A percentile compares a stretch with the other conserved stretches of the same genome.
These are phyloP conservation scores for Zancudomyces culisetae DNA, from an alignment of 371 early-diverging fungal genomes.

Conservation along the genomic window DNA sequence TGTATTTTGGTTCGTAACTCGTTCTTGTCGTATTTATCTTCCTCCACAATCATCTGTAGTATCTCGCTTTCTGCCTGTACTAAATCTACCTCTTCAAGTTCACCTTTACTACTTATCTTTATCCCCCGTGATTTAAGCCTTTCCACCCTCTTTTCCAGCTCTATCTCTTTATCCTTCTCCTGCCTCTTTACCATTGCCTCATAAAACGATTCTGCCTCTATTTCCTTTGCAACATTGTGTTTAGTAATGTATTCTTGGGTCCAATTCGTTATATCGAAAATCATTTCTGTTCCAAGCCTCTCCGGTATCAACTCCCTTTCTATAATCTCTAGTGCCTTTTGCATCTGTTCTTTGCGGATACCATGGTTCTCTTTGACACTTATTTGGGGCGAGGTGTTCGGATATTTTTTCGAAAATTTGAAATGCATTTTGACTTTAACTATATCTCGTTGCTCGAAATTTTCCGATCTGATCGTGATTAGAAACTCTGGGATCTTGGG, in stretches of 20 bases:
- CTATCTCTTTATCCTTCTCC: slow-evolving; percentile 37
- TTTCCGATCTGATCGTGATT: slow-evolving; percentile 32
- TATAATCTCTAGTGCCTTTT: slow-evolving; percentile 25
- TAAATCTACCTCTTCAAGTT: slow-evolving; percentile 1
- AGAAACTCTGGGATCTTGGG: slow-evolving; percentile 42
- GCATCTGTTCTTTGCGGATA: slow-evolving; percentile 28
- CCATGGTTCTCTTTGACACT: slow-evolving; percentile 34
- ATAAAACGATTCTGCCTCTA: slow-evolving; percentile 17
- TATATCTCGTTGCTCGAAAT: slow-evolving; percentile 19
- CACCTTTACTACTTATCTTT: not conserved
- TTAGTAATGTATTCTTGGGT: slow-evolving; percentile 41
- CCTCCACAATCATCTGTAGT: slow-evolving; percentile 4
- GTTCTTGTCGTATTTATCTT: slow-evolving; percentile 6
- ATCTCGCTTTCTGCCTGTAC: slow-evolving; percentile 21
- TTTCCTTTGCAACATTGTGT: slow-evolving; percentile 28
- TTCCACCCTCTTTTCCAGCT: slow-evolving; percentile 32
- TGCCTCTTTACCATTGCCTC: slow-evolving; percentile 29
- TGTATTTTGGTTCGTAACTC: slow-evolving; percentile 12
- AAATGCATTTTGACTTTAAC: not conserved
- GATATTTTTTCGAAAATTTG: slow-evolving; percentile 46
- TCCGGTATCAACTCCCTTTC: slow-evolving; percentile 23
- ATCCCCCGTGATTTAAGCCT: not conserved
- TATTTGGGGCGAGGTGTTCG: slow-evolving; percentile 41
- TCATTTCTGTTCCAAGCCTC: slow-evolving; percentile 49
- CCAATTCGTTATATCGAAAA: slow-evolving; percentile 43